Conservation (phyloP, 805 yeast species). For the Cyberlindnera lachancei region DNA sequence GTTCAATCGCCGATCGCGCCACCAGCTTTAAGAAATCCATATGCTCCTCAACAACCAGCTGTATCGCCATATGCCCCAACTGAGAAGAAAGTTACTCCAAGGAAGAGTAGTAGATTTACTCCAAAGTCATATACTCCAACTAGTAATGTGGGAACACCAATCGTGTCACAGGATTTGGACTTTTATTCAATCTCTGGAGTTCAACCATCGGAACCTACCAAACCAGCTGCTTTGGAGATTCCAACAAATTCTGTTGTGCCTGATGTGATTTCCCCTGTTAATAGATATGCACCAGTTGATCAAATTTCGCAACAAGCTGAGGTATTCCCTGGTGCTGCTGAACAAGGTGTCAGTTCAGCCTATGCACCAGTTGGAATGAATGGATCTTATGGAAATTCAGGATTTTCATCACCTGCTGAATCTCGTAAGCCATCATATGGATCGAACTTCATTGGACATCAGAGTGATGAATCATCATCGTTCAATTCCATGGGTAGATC, state of each 20-base stretch:
- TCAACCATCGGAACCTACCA: slow-evolving; percentile 4
- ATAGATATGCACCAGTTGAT: slow-evolving; percentile 4
- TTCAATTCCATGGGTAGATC: slow-evolving; percentile 6
- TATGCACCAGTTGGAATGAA: not conserved
- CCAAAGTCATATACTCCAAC: slow-evolving; percentile 11
- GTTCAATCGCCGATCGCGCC: slow-evolving; percentile 1
- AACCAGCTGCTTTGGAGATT: not conserved
- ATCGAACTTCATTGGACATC: too few relatives aligned
- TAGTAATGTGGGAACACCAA: not conserved
- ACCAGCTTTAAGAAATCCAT: slow-evolving; percentile 1
- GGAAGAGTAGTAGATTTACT: slow-evolving; percentile 11
- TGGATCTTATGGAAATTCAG: not conserved
- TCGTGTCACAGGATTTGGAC: slow-evolving; percentile 13
- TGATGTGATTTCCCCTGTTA: slow-evolving; percentile 1
- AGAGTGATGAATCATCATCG: slow-evolving; percentile 1
- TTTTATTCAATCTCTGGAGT: slow-evolving; percentile 11
- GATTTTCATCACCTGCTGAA: not conserved
- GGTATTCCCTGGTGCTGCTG: not conserved
- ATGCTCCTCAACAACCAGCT: slow-evolving; percentile 1
- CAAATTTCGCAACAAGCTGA: not conserved
- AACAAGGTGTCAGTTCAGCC: not conserved
- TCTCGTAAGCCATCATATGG: not conserved
- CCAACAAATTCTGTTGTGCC: too few relatives aligned
- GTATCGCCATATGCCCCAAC: slow-evolving; percentile 5
- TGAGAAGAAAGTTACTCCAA: slow-evolving; percentile 1